phyloP scores from a whole-genome alignment of 179 eudicot species.

The Gypsophila paniculata region DNA sequence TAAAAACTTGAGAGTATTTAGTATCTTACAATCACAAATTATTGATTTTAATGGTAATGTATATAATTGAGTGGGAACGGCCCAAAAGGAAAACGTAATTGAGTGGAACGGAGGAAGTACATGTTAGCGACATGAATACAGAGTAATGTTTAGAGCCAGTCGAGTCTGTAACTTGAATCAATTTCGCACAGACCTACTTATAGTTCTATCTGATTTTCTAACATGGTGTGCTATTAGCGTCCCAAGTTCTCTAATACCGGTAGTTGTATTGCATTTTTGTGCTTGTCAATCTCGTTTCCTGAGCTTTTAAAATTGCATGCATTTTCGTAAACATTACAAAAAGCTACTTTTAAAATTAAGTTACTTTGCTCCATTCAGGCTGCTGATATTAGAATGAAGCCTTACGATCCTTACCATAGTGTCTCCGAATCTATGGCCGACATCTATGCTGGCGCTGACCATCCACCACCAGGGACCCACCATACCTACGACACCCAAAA shows the following conservation, averaged over 20 bases:
- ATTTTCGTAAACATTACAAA: background rate
- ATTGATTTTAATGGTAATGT: no score
- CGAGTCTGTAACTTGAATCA: background rate
- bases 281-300: background rate
- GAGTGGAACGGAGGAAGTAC: no score
- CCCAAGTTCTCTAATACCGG: background rate
- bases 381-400: constrained; percentile 26
- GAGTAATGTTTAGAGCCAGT: background rate
- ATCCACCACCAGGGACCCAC: constrained; percentile 18
- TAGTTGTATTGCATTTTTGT: background rate
- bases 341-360: background rate
- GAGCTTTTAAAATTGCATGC: background rate
- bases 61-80: no score
- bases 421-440: constrained; percentile 23
- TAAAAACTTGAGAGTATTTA: no score
- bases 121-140: background rate
- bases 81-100: no score
- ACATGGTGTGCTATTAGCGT: background rate
- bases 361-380: constrained; percentile 22
- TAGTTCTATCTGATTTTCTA: background rate
- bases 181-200: background rate
- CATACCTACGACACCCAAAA: constrained; percentile 26
- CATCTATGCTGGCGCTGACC: constrained; percentile 23
- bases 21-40: no score
- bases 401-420: constrained; percentile 27